Evolutionary conservation across 305 asterid species (phyloP), one percentile per base, ranked within the genome.

Genomic region (Fraxinus sp.): DNA sequence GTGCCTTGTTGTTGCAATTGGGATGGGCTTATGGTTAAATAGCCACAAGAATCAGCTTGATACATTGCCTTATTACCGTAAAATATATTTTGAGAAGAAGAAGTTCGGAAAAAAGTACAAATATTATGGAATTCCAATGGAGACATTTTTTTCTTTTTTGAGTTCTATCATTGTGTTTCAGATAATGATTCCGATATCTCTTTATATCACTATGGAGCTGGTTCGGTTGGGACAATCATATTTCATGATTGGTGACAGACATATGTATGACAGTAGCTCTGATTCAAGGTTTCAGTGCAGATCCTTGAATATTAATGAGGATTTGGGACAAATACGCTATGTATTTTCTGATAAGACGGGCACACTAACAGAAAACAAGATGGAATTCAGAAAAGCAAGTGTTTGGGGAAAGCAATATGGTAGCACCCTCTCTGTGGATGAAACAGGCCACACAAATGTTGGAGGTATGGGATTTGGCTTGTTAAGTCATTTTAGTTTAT

Each of bases 271-370:
- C 37, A 86, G 86, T 79, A 85, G 83, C 88, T 88, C 91, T 81
- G 81, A 89, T 79, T 94, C 99, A n/a, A 91, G 97, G 91, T 96
- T 96, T 83, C 99, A 94, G 90, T 96, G 99, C 89, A 94, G 99
- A 88, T 93, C 99, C 82, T 88, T 96, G 92, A 96, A 94, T 89
- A 96, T 96, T 80, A 96, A 96, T 83, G 99, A 96, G 90, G 99
- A 96, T 84, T 90, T 96, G 92, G 99, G 99, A 26, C 99, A 94
- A 84, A 94, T 96, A 82, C 91, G 98, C 4, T 96, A 94, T 86
- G 91, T 94, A 68, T 94, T 94, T 83, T 93, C 98, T 39, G 99
- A 96, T 87, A 94, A 96, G 90, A 96, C 99, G 0, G 99, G 98
- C 83, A 96, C 99, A 11, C 91, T 96, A 41, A 94, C 99, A 62